These are phyloP conservation scores for Solanum clarkiae DNA, from an alignment of 257 asterid genomes.

Conservation along the genomic window DNA sequence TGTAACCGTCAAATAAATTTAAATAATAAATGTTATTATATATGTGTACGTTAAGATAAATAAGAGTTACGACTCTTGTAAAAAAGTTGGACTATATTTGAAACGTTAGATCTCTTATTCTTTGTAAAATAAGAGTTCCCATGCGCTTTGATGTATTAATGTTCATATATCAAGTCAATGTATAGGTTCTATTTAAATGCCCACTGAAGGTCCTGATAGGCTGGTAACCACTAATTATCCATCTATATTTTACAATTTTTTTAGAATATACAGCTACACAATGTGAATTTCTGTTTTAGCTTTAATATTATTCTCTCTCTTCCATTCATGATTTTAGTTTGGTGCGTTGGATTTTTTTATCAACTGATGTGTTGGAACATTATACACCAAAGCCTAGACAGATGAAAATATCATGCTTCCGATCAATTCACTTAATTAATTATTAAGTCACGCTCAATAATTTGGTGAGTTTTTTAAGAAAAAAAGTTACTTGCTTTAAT, in stretches of 20 bases:
- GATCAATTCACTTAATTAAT: not conserved
- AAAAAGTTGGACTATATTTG: too few relatives aligned
- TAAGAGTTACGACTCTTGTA: too few relatives aligned
- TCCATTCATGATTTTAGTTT: not conserved
- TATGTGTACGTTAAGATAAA: too few relatives aligned
- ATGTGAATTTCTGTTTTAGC: not conserved
- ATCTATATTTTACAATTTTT: not conserved
- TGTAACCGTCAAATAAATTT: too few relatives aligned
- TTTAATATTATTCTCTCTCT: not conserved
- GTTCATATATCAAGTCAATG: not conserved
- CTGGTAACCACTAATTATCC: not conserved
- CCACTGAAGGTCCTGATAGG: not conserved
- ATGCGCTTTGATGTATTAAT: not conserved
- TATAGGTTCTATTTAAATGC: not conserved
- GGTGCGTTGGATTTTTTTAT: not conserved
- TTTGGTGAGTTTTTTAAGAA: not conserved
- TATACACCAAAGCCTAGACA: not conserved
- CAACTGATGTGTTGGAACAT: not conserved
- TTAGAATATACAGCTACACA: not conserved
- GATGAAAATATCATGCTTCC: not conserved
- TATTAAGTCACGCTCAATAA: fast-evolving
- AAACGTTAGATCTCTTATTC: too few relatives aligned
- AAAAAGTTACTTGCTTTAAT: too few relatives aligned
- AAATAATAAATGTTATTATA: too few relatives aligned
- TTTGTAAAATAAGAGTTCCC: too few relatives aligned